Base-by-base conservation (phyloP, 257 asterid genomes). In the Coffea eugenioides region DNA sequence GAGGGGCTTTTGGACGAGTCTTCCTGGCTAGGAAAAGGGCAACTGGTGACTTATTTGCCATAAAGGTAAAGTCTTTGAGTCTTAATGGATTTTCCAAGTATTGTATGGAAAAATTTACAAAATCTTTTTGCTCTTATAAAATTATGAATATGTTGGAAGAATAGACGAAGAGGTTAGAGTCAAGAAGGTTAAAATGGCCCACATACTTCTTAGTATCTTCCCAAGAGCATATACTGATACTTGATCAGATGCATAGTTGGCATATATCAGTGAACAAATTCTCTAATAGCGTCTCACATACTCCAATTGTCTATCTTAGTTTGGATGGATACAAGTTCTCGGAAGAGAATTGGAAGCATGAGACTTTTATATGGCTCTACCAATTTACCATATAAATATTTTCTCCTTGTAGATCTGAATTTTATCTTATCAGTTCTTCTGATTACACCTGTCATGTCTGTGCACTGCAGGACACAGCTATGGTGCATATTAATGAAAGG, bases 1-100 rank as follows among this genome's bases (percentile, higher is more conserved):
- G 99, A 86, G 99, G 99, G 75, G 97, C 99, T 80, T 96, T 91
- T 84, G 99, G 99, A 81, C 90, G 97, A 82, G 98, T 96, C 65
- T 96, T 96, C 83, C 87, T 96, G 73, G 97, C 99, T 57, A 87
- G 90, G 88, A 96, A 96, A 89, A 88, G 98, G 88, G 89, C 98
- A 78, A 96, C 99, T 75, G 99, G 99, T 71, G 99, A 96, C 86
- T 86, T 94, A 73, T 96, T 94, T 84, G 99, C 99, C 21, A 94
- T 96, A 84, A 96, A 96, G 99, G 99, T 96, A 79, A 82, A 85
- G 80, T 21, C 73, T 71, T 14, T 51, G 20, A 39, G 72, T 74
- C 79, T 51, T 9, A 21, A 34, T 73, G 18, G 16, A 57, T 48
- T 31, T 25, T 57, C 46, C 59, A 61, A 71, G 48, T 5, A n/a